Conservation (phyloP, 1,284 basidiomycete genomes). For the Coniophora puteana region DNA sequence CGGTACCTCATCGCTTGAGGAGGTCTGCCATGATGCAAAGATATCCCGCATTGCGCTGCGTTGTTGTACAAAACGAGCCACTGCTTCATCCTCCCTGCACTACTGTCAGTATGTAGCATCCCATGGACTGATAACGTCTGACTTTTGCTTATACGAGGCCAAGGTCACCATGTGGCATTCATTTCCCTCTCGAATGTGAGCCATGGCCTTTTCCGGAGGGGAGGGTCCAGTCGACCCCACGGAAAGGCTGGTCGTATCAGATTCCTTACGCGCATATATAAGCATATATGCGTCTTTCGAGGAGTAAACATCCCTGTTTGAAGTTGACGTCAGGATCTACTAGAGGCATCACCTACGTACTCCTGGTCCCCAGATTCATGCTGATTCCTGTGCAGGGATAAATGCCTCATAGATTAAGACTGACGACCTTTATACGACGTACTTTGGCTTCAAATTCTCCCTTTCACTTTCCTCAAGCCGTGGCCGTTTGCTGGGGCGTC, state of each 20-base stretch:
- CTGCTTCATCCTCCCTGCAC: constrained; percentile 45
- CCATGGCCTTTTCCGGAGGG: not conserved
- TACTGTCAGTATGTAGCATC: too few species aligned
- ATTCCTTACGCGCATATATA: constrained; percentile 63
- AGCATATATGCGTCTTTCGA: constrained; percentile 93
- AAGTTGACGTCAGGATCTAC: too few species aligned
- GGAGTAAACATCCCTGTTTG: constrained; percentile 35
- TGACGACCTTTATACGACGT: too few species aligned
- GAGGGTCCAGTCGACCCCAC: constrained; percentile 12
- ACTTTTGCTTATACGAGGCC: too few species aligned
- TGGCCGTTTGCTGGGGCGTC: too few species aligned
- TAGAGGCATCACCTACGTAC: too few species aligned
- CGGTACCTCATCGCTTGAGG: constrained; percentile 43
- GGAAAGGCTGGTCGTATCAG: constrained; percentile 5
- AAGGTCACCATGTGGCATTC: not conserved
- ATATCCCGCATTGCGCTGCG: constrained; percentile 55
- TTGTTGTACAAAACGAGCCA: constrained; percentile 42
- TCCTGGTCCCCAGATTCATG: too few species aligned
- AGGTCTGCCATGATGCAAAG: constrained; percentile 59
- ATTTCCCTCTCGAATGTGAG: not conserved
- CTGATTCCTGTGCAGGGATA: too few species aligned
- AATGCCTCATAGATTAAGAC: too few species aligned
- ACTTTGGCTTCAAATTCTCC: too few species aligned
- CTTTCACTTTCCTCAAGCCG: too few species aligned
- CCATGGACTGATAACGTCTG: constrained; percentile 16